Evolutionary conservation across 2,329 filamentous ascomycete species (phyloP).

Genomic region (Endothia cerciana): DNA sequence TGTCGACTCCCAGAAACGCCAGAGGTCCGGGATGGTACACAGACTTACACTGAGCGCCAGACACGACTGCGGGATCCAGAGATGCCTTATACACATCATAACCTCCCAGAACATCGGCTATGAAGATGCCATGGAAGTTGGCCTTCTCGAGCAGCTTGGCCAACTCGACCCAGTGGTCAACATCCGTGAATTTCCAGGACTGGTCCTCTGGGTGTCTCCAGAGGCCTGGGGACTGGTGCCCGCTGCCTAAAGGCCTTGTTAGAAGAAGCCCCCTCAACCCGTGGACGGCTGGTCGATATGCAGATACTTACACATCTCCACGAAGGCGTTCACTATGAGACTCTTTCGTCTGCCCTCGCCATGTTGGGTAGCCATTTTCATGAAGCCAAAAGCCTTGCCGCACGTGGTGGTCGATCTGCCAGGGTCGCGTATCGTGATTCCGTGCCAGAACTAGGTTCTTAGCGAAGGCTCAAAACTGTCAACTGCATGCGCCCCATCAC

Average conservation of each 20-base stretch:
- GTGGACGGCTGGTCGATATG: background rate
- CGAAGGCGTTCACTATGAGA: slow-evolving; percentile 31
- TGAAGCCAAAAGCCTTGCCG: background rate
- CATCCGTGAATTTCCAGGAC: slow-evolving; percentile 63
- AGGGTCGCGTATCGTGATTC: background rate
- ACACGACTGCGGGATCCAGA: slow-evolving; percentile 58
- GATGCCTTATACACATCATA: slow-evolving; percentile 73
- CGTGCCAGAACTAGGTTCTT: background rate
- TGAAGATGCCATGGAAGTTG: slow-evolving; percentile 69
- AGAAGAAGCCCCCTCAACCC: background rate
- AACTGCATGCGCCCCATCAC: background rate
- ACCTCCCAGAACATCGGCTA: slow-evolving; percentile 66
- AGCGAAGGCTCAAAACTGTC: background rate
- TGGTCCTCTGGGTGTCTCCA: slow-evolving; percentile 68
- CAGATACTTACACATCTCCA: slow-evolving; percentile 31
- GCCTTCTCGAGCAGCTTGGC: slow-evolving; percentile 63
- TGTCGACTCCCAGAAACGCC: too few relatives aligned
- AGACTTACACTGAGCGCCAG: slow-evolving; percentile 62
- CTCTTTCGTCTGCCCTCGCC: slow-evolving; percentile 19
- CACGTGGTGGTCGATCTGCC: too few relatives aligned
- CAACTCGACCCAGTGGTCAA: slow-evolving; percentile 64
- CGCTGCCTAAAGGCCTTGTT: slow-evolving; percentile 37
- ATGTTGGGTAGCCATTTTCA: slow-evolving; percentile 19
- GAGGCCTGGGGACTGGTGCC: slow-evolving; percentile 51
- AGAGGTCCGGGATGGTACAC: background rate